A percentile compares a stretch with the other conserved stretches of the same genome.
Conservation (phyloP, 805 yeast genomes). For the Metschnikowia cubensis region DNA sequence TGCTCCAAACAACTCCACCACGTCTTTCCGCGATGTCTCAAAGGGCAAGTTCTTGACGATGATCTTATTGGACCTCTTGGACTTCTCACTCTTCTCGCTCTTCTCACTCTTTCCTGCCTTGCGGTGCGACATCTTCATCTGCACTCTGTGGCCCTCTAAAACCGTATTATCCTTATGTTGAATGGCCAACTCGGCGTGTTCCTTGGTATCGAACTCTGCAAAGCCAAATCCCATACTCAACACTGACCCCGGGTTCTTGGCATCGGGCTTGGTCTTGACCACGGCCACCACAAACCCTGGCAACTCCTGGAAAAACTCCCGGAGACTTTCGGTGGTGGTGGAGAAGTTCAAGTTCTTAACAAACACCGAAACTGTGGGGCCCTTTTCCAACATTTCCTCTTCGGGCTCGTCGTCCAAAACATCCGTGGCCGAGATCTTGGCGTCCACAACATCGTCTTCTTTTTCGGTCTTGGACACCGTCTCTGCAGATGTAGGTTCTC, state of each 20-base stretch:
- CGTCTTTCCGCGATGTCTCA: slow-evolving; percentile 89
- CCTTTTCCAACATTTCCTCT: slow-evolving; percentile 42
- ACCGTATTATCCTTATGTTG: slow-evolving; percentile 67
- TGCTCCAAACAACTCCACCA: slow-evolving; percentile 87
- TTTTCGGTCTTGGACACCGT: slow-evolving; percentile 19
- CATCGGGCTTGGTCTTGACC: slow-evolving; percentile 84
- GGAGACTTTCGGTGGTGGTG: slow-evolving; percentile 58
- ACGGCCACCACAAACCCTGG: slow-evolving; percentile 80
- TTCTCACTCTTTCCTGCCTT: slow-evolving; percentile 29
- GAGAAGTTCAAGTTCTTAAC: slow-evolving; percentile 88
- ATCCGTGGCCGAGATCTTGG: slow-evolving; percentile 43
- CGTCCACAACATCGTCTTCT: slow-evolving; percentile 22
- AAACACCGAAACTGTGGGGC: slow-evolving; percentile 83
- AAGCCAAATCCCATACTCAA: slow-evolving; percentile 98
- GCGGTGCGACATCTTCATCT: slow-evolving; percentile 84
- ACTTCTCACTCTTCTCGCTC: slow-evolving; percentile 25
- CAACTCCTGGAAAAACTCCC: slow-evolving; percentile 60
- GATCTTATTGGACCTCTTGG: slow-evolving; percentile 62
- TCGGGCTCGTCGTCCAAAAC: slow-evolving; percentile 29
- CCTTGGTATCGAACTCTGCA: slow-evolving; percentile 78
- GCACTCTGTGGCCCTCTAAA: slow-evolving; percentile 86
- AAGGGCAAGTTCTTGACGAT: slow-evolving; percentile 96
- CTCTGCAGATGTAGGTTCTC: slow-evolving; percentile 46
- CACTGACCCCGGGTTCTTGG: slow-evolving; percentile 60
- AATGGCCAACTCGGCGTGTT: slow-evolving; percentile 76